Conservation (phyloP, 1,284 basidiomycete genomes). For the Cutaneotrichosporon cyanovorans region DNA sequence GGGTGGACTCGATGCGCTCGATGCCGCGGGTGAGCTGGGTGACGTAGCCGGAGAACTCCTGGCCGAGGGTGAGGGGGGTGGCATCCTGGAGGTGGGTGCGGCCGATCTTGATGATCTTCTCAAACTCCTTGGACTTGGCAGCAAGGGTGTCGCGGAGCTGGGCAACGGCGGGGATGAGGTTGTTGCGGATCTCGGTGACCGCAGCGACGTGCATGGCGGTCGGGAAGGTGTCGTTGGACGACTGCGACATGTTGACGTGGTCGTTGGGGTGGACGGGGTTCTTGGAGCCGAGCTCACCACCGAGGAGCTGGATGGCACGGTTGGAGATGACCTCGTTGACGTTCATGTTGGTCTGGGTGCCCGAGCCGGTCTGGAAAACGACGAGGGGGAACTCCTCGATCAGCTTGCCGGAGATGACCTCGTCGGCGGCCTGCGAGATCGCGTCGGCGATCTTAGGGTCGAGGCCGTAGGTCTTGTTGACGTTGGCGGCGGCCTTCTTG, state of each 20-base stretch:
- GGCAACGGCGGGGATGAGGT: slow-evolving; percentile 76
- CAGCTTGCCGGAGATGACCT: slow-evolving; percentile 95
- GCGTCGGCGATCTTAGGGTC: slow-evolving; percentile 82
- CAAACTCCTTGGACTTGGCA: slow-evolving; percentile 71
- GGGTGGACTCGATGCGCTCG: slow-evolving; percentile 68
- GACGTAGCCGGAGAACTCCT: slow-evolving; percentile 98
- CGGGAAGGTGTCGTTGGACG: slow-evolving; percentile 98
- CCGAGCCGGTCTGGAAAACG: slow-evolving; percentile 98
- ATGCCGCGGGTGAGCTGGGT: slow-evolving; percentile 91
- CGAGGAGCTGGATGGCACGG: slow-evolving; percentile 93
- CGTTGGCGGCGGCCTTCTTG: slow-evolving; percentile 92
- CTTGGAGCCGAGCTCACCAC: slow-evolving; percentile 92
- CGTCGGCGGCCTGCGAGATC: slow-evolving; percentile 90
- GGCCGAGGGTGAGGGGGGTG: slow-evolving; percentile 92
- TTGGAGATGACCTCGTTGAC: slow-evolving; percentile 99
- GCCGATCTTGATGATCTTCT: slow-evolving; percentile 95
- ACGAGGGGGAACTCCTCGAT: slow-evolving; percentile 95
- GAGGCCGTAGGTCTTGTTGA: slow-evolving; percentile 81
- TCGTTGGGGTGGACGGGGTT: slow-evolving; percentile 98
- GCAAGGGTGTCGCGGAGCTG: slow-evolving; percentile 77
- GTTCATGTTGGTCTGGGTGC: slow-evolving; percentile 99
- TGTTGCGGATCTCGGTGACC: slow-evolving; percentile 74
- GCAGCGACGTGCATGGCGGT: slow-evolving; percentile 99
- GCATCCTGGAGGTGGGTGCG: slow-evolving; percentile 98
- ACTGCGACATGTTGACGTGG: slow-evolving; percentile 99